Base-by-base conservation (phyloP, 2,329 filamentous ascomycete species). In the Claviceps pazoutovae region DNA sequence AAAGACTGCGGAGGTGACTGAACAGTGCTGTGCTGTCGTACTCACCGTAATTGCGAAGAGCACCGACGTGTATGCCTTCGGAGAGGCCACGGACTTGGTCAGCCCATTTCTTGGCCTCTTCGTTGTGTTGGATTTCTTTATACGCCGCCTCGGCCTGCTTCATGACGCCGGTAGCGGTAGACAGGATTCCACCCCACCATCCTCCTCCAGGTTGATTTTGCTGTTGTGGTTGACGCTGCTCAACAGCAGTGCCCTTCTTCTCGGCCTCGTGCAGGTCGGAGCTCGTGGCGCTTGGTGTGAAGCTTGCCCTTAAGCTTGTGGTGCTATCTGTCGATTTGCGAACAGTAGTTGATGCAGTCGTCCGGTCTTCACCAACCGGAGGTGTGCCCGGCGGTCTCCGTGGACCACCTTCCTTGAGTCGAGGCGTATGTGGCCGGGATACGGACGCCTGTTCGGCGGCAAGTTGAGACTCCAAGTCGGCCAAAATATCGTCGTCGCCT, bases 71-170 rank as follows among this genome's bases (percentile, higher is more conserved):
- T 41, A 70, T 60, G 48, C 56, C 56, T 26, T 60, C 61, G 11
- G 60, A 60, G 19, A 70, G 59, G 54, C 89, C 90, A 62, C 84
- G 84, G 51, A 97, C 86, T 66, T 97, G 91, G 50, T 95, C 87
- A 1, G 90, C 88, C 89, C 91, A 98, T 66, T 88, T 86, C 72
- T 91, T 90, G 49, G 91, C 93, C 67, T 98, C 93, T 64, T 97
- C 89, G 61, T 95, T 96, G 64, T 93, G 84, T 66, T 95, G 88
- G 47, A 98, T 90, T 67, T 97, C 88, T 66, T 91, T 95, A 57
- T 95, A 90, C 0, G 90, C 85, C 7, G 84, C 88, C 69, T 96
- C 90, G 46, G 93, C 91, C 66, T 91, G 88, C 73, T 94, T 95
- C 69, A 94, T 82, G 26, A 85, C 87, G n/a, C 86, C 84, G 3